These are phyloP conservation scores for Nakazawaea ishiwadae DNA, from an alignment of 805 yeast species.

Conservation along the genomic window DNA sequence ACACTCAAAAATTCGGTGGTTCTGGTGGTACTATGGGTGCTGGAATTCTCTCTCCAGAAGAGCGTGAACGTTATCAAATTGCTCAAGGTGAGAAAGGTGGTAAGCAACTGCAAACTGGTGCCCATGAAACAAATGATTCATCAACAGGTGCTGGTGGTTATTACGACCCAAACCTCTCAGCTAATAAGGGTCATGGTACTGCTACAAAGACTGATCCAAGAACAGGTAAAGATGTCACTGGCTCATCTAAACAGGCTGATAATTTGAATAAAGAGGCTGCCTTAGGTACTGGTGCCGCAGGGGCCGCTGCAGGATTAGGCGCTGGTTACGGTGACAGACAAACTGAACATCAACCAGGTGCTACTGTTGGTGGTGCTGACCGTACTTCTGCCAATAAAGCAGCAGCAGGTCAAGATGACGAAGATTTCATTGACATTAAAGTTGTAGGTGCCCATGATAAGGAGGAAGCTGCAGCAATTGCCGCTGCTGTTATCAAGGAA, in stretches of 20 bases:
- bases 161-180: slow-evolving; percentile 13
- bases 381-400: neutral
- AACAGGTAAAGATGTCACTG: slow-evolving; percentile 13
- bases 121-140: neutral
- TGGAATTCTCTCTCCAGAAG: slow-evolving; percentile 5
- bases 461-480: slow-evolving; percentile 16
- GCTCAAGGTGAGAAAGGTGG: slow-evolving; percentile 4
- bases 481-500: slow-evolving; percentile 12
- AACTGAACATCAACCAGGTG: slow-evolving; percentile 7
- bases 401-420: slow-evolving; percentile 1
- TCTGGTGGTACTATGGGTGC: slow-evolving; percentile 2
- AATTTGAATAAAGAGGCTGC: slow-evolving; percentile 10
- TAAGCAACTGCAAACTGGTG: no score
- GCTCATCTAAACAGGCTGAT: slow-evolving; percentile 6
- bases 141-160: neutral
- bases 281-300: slow-evolving; percentile 2
- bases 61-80: slow-evolving; percentile 8
- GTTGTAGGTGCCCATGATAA: slow-evolving; percentile 16
- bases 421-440: slow-evolving; percentile 11
- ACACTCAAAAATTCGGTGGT: slow-evolving; percentile 7
- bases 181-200: slow-evolving; percentile 13
- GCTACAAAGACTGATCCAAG: slow-evolving; percentile 11
- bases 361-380: slow-evolving; percentile 1
- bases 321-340: no score
- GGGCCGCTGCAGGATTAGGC: slow-evolving; percentile 16